Conservation (phyloP, 2,329 filamentous ascomycete genomes). For the Chrysosporium keratinophilum region DNA sequence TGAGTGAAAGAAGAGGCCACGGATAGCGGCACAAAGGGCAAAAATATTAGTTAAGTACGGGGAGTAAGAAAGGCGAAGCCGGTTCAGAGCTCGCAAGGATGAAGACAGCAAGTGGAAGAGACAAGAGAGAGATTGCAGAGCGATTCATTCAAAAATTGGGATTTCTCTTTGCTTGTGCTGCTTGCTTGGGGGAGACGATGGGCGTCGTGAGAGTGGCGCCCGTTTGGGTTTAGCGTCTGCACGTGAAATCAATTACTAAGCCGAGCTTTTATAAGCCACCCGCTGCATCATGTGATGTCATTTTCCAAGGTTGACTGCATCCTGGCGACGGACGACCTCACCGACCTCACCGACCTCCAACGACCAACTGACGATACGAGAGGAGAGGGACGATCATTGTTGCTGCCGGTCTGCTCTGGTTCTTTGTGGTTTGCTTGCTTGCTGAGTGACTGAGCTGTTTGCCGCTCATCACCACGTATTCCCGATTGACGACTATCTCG, state of each 20-base stretch:
- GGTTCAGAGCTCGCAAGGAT: neutral
- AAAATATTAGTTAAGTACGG: conserved; percentile 5
- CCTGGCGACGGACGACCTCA: too few species aligned
- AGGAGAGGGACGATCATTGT: neutral
- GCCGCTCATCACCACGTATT: neutral
- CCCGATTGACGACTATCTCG: neutral
- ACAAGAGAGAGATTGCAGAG: neutral
- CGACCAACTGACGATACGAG: neutral
- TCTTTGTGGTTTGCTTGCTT: neutral
- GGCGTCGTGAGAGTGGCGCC: neutral
- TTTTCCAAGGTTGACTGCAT: neutral
- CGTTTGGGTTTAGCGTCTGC: conserved; percentile 4
- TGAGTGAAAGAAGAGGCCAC: neutral
- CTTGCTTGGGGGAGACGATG: neutral
- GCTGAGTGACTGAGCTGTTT: too few species aligned
- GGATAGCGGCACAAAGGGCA: conserved; percentile 1
- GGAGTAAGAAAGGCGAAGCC: neutral
- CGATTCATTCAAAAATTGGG: conserved; percentile 2
- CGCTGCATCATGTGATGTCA: neutral
- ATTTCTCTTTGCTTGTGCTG: neutral
- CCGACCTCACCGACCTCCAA: neutral
- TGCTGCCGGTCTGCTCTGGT: neutral
- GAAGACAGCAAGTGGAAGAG: neutral
- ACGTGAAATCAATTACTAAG: neutral
- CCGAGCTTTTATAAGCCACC: neutral